Conservation (phyloP, 1,139 yeast genomes). For the Diutina rugosa region DNA sequence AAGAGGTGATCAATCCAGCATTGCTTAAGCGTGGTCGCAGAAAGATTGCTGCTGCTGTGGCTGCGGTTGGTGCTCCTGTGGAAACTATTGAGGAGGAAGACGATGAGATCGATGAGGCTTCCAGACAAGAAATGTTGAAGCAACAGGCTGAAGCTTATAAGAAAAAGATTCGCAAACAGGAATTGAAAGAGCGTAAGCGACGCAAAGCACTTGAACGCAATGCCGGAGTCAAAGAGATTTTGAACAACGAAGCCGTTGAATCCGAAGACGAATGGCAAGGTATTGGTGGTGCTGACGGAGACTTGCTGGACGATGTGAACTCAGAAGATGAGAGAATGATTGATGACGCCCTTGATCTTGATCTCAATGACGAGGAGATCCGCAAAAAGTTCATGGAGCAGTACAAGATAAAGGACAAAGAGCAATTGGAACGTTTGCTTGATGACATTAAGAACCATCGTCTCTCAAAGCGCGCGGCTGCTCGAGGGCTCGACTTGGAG, state of each 20-base stretch:
- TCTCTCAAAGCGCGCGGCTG: conserved; percentile 44
- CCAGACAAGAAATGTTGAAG: conserved; percentile 14
- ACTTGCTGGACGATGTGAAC: conserved; percentile 47
- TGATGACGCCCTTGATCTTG: conserved; percentile 55
- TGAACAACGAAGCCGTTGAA: conserved; percentile 87
- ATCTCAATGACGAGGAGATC: conserved; percentile 47
- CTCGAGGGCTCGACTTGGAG: conserved; percentile 49
- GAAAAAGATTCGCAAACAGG: conserved; percentile 24
- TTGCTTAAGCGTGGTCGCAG: not conserved
- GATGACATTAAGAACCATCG: conserved; percentile 79
- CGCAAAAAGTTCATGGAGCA: conserved; percentile 53
- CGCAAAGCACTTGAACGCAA: conserved; percentile 36
- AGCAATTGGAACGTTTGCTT: conserved; percentile 59
- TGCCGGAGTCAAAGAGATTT: conserved; percentile 36
- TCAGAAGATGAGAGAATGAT: conserved; percentile 76
- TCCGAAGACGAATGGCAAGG: conserved; percentile 97
- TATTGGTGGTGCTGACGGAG: conserved; percentile 74
- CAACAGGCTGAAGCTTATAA: conserved; percentile 19
- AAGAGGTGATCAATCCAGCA: not conserved
- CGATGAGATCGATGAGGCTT: conserved; percentile 6
- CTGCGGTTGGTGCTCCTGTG: not conserved
- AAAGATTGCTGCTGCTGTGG: not conserved
- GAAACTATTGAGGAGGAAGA: conserved; percentile 5
- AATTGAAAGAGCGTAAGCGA: conserved; percentile 22
- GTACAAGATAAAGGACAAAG: conserved; percentile 56